Evolutionary conservation across 1,139 yeast species (phyloP), one percentile per base, ranked within the genome.

Genomic region (Scheffersomyces titani): DNA sequence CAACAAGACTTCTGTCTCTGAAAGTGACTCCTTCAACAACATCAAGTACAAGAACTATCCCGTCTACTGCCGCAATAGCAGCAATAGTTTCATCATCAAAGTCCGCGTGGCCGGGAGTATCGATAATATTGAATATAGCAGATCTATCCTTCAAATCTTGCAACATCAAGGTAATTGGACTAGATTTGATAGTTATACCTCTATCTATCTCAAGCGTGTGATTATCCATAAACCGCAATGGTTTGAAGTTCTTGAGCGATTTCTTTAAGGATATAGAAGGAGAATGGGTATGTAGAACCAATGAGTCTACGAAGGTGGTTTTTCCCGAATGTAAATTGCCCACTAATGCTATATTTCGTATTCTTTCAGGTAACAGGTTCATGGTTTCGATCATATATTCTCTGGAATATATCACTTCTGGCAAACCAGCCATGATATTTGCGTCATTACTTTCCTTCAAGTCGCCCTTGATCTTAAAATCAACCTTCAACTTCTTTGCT

Each of bases 71-170:
- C 40, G 84, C 71, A 20, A 88, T 70, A 0, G 89, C 83, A 0
- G 85, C 80, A 0, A 85, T 78, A 3, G 85, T 75, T 64, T 94
- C 98, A 66, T 91, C 97, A 44, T 80, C 72, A 67, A 94, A 94
- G 65, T 92, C 88, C 1, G 84, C 82, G 71, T 94, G 98, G 0
- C 99, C 99, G 0, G 99, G 99, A 0, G 97, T 80, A 65, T 96
- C 99, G 1, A 92, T 61, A 3, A 92, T 63, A 64, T 89, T 91
- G 36, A 88, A 65, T 1, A 85, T 82, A 47, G 75, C 74, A 0
- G 97, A 87, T 61, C 81, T 84, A 1, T 82, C 86, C 20, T 75
- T 77, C 30, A 83, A 61, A 65, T 85, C 86, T 0, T 82, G 83
- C n/a, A 89, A 69, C 11, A 93, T 70, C 19, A 92, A 63, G 0